Percentiles rank a stretch among this genome's conserved stretches.
These are phyloP conservation scores for Aspergillus sparsus DNA, from an alignment of 495 filamentous ascomycete genomes.

Conservation along the genomic window DNA sequence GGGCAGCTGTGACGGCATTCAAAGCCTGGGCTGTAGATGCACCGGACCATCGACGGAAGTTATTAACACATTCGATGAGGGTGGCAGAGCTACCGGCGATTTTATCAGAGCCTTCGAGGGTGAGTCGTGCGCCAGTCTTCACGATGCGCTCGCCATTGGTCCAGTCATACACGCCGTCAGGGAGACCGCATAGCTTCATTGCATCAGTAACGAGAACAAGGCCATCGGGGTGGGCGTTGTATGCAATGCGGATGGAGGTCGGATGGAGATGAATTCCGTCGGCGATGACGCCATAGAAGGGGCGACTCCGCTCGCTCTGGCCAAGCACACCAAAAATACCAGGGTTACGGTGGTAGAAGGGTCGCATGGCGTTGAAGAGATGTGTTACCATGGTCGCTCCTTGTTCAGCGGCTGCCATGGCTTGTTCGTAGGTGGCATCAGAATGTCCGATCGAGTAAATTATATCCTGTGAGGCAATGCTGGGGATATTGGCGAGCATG, in stretches of 20 bases:
- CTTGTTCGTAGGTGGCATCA: slow-evolving; percentile 75
- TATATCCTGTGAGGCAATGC: slow-evolving; percentile 60
- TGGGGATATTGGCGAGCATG: slow-evolving; percentile 62
- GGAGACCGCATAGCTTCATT: slow-evolving; percentile 64
- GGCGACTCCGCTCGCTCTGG: slow-evolving; percentile 45
- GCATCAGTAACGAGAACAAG: slow-evolving; percentile 63
- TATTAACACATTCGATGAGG: slow-evolving; percentile 77
- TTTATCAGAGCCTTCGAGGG: slow-evolving; percentile 66
- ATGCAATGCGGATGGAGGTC: slow-evolving; percentile 58
- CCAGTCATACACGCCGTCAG: slow-evolving; percentile 77
- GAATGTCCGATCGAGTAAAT: slow-evolving; percentile 79
- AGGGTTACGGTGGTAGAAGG: slow-evolving; percentile 80
- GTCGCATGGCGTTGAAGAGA: slow-evolving; percentile 87
- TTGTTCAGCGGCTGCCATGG: slow-evolving; percentile 60
- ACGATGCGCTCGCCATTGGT: slow-evolving; percentile 71
- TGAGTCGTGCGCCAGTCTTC: slow-evolving; percentile 67
- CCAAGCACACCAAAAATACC: slow-evolving; percentile 78
- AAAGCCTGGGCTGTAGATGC: slow-evolving; percentile 64
- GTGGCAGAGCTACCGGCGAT: slow-evolving; percentile 73
- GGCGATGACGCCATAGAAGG: slow-evolving; percentile 62
- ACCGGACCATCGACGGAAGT: slow-evolving; percentile 73
- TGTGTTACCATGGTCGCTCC: slow-evolving; percentile 87
- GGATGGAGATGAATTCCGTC: slow-evolving; percentile 67
- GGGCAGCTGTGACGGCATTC: slow-evolving; percentile 68
- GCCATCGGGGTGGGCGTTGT: slow-evolving; percentile 55